Evolutionary conservation across 495 filamentous ascomycete genomes (phyloP).

Genomic region (Talaromyces borbonicus): DNA sequence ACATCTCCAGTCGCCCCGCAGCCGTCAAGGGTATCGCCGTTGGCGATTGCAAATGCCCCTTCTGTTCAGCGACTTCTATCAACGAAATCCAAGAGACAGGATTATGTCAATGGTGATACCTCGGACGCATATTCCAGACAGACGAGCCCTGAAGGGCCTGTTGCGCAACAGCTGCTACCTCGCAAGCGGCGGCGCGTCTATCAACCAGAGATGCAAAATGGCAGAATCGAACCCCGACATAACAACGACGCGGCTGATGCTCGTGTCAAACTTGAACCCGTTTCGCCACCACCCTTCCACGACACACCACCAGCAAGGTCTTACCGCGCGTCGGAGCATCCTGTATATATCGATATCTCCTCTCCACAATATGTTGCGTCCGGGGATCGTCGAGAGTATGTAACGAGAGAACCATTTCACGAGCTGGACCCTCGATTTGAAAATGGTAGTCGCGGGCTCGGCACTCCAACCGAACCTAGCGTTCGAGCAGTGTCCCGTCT

Average conservation of each 20-base stretch:
- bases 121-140: constrained; percentile 17
- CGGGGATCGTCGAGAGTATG: constrained; percentile 27
- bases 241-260: constrained; percentile 35
- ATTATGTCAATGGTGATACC: constrained; percentile 18
- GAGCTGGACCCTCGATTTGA: constrained; percentile 24
- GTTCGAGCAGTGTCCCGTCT: constrained; percentile 34
- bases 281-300: constrained; percentile 66
- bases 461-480: constrained; percentile 28
- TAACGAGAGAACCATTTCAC: constrained; percentile 22
- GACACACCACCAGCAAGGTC: constrained; percentile 24
- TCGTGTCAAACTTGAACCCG: constrained; percentile 78
- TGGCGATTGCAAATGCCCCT: constrained; percentile 54
- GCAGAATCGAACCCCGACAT: constrained; percentile 20
- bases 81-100: constrained; percentile 17
- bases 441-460: constrained; percentile 9
- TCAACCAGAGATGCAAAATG: constrained; percentile 25
- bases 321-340: constrained; percentile 38
- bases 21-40: constrained; percentile 69
- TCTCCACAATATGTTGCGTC: constrained; percentile 36
- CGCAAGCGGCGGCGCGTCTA: constrained; percentile 41
- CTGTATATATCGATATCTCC: constrained; percentile 39
- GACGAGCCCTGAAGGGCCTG: constrained; percentile 28
- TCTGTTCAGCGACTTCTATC: constrained; percentile 24
- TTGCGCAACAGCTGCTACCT: constrained; percentile 22
- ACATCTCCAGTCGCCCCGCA: constrained; percentile 70